Evolutionary conservation across 495 filamentous ascomycete genomes (phyloP).

Genomic region (Thozetella sp.): DNA sequence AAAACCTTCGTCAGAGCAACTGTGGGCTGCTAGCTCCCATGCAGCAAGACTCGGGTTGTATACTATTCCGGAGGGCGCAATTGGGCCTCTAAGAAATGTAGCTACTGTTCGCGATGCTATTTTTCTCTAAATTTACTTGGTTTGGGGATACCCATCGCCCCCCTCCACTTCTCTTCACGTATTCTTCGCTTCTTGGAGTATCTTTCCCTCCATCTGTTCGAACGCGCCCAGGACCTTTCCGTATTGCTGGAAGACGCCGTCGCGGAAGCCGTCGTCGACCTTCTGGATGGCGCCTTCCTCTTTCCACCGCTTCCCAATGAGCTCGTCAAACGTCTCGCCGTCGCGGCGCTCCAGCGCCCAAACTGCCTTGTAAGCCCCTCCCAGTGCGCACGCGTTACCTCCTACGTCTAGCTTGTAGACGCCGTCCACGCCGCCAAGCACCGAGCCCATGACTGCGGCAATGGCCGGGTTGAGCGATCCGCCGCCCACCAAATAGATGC

Average conservation of each 20-base stretch:
- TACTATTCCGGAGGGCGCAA: too few relatives aligned
- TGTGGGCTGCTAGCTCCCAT: too few relatives aligned
- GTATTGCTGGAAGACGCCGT: conserved; percentile 74
- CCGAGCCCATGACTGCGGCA: conserved; percentile 75
- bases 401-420: conserved; percentile 92
- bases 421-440: conserved; percentile 85
- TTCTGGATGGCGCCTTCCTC: conserved; percentile 81
- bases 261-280: conserved; percentile 79
- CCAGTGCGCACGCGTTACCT: conserved; percentile 94
- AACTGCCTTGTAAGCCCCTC: conserved; percentile 94
- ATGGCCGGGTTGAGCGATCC: conserved; percentile 88
- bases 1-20: too few relatives aligned
- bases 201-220: conserved; percentile 72
- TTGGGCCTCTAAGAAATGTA: not conserved
- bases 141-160: too few relatives aligned
- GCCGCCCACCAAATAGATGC: conserved; percentile 93
- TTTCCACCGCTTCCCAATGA: conserved; percentile 80
- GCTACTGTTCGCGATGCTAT: not conserved
- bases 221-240: conserved; percentile 76
- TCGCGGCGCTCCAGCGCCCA: conserved; percentile 77
- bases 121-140: not conserved
- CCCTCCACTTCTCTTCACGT: too few relatives aligned
- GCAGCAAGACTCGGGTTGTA: too few relatives aligned
- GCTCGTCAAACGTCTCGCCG: conserved; percentile 82
- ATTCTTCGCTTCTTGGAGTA: conserved; percentile 57